Evolutionary conservation across 441 rosid genomes (phyloP).

Genomic region (Pelargonium myrrhifolium): DNA sequence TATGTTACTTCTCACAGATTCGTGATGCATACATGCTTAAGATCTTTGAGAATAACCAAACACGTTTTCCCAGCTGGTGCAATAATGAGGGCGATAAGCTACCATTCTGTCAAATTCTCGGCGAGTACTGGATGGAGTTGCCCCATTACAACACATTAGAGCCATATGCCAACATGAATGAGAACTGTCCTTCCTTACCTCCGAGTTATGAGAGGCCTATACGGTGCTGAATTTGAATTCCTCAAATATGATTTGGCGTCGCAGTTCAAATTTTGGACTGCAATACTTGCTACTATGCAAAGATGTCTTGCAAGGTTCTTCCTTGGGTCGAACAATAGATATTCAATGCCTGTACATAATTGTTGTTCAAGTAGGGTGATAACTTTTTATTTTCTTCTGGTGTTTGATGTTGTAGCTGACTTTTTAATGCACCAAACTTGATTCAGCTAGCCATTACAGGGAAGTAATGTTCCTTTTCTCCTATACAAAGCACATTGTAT

Average conservation of each 20-base stretch:
- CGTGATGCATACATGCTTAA: conserved; percentile 83
- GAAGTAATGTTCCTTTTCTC: too few species aligned
- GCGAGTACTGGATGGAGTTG: conserved; percentile 79
- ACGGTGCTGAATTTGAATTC: conserved; percentile 37
- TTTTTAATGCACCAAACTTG: too few species aligned
- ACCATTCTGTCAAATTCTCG: conserved; percentile 75
- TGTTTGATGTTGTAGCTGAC: too few species aligned
- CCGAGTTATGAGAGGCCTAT: conserved; percentile 64
- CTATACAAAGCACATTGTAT: too few species aligned
- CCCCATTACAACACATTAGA: conserved; percentile 65
- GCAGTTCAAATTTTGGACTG: not conserved
- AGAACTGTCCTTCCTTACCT: conserved; percentile 87
- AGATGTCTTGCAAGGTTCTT: not conserved
- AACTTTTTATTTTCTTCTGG: too few species aligned
- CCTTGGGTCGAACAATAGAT: not conserved
- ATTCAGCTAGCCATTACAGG: too few species aligned
- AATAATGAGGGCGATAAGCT: conserved; percentile 40
- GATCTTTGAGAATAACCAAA: conserved; percentile 59
- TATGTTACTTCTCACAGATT: conserved; percentile 34
- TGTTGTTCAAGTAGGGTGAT: too few species aligned
- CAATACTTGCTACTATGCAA: conserved; percentile 1
- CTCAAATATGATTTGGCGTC: conserved; percentile 7
- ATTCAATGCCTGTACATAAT: too few species aligned
- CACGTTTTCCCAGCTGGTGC: conserved; percentile 78
- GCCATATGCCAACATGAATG: conserved; percentile 80